Conservation (phyloP, 345 rosid species). For the Populus simonii region DNA sequence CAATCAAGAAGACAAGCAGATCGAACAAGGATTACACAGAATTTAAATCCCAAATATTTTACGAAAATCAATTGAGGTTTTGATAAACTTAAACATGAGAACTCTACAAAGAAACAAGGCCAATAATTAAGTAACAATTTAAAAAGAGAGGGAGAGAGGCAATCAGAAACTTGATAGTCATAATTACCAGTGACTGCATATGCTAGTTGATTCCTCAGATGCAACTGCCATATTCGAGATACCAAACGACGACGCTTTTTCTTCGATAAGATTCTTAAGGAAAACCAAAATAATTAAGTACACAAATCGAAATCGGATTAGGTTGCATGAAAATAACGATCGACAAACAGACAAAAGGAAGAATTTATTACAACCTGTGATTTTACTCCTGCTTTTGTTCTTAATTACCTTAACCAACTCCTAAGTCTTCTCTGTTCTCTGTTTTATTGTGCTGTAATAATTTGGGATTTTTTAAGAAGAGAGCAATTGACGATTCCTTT, state of each 20-base stretch:
- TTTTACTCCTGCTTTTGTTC: background rate
- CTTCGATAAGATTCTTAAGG: conserved; percentile 22
- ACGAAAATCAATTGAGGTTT: background rate
- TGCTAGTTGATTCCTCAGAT: conserved; percentile 57
- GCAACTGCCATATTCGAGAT: conserved; percentile 52
- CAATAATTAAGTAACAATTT: background rate
- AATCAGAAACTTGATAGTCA: background rate
- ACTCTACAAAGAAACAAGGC: background rate
- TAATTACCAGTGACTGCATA: conserved; percentile 81
- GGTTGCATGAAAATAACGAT: background rate
- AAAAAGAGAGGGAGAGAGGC: background rate
- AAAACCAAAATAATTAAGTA: background rate
- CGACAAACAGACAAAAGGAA: background rate
- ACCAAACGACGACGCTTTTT: conserved; percentile 2
- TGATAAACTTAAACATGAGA: background rate
- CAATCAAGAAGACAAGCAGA: background rate
- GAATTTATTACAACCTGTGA: background rate
- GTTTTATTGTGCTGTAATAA: background rate
- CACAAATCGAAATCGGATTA: background rate
- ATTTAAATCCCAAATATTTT: background rate
- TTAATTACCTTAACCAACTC: background rate
- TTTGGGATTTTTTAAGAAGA: background rate
- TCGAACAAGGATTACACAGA: background rate
- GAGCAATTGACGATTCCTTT: conserved; percentile 4
- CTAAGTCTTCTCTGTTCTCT: background rate